Evolutionary conservation across 306 rosid genomes (phyloP).

Genomic region (Citrullus mucosospermus): DNA sequence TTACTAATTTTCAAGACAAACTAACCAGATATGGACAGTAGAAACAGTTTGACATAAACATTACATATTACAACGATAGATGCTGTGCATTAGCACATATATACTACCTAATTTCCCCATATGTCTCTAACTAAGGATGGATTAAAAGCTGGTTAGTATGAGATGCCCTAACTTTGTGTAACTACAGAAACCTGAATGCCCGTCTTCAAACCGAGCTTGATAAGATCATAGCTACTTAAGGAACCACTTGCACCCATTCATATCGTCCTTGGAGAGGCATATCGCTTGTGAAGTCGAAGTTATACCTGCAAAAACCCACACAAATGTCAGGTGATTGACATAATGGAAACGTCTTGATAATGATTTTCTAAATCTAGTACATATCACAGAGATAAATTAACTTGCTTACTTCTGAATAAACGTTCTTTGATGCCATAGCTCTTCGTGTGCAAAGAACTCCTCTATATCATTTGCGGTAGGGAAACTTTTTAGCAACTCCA

Average conservation of each 20-base stretch:
- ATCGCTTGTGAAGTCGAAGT: slow-evolving; percentile 61
- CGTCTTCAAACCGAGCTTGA: background rate
- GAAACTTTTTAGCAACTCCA: slow-evolving; percentile 32
- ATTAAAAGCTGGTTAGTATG: background rate
- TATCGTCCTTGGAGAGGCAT: slow-evolving; percentile 67
- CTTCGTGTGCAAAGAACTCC: slow-evolving; percentile 69
- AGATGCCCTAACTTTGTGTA: background rate
- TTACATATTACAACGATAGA: background rate
- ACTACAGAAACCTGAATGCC: background rate
- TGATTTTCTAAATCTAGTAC: background rate
- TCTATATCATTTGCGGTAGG: slow-evolving; percentile 68
- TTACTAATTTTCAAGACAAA: background rate
- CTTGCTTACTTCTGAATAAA: slow-evolving; percentile 53
- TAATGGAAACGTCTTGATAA: background rate
- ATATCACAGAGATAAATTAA: background rate
- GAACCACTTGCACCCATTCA: slow-evolving; percentile 71
- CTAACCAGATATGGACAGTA: background rate
- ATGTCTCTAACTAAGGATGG: background rate
- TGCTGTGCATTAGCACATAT: background rate
- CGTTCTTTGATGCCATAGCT: slow-evolving; percentile 61
- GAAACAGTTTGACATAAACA: background rate
- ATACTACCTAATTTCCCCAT: background rate
- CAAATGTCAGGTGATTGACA: background rate
- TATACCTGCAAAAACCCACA: slow-evolving; percentile 51
- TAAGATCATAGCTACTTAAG: slow-evolving; percentile 13